Evolutionary conservation across 345 rosid genomes (phyloP), one percentile per base, ranked within the genome.

Genomic region (Melaleuca alternifolia): DNA sequence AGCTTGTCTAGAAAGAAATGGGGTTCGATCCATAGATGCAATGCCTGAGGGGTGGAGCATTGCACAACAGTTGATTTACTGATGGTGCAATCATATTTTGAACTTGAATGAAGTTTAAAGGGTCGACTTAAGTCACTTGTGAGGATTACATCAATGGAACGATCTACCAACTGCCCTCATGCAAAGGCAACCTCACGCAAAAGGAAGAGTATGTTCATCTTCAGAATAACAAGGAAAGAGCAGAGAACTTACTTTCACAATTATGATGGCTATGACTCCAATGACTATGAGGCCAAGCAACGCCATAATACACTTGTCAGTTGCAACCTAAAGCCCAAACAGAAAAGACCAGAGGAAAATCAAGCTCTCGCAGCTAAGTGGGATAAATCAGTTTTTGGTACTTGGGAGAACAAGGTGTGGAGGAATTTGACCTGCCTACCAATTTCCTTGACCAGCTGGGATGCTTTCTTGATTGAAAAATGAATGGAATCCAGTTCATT

Each of bases 401-500:
- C 44, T 33, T 37, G 48, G 37, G 48, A 86, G 48, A 77, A 54
- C 28, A 51, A 6, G 2, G 85, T 77, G 88, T 83, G 89, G 71
- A 86, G 83, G 88, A 79, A 82, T 50, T 57, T 79, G 91, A 97
- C 99, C 98, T 97, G 99, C 92, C 99, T 95, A 93, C 99, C 97
- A 84, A 96, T 94, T 93, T 96, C 99, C 94, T 96, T 97, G 86
- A 96, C 99, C 89, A 97, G 89, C 91, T 96, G 89, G 82, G 99
- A 94, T 86, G 99, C 99, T 88, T 92, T 97, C 92, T 97, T 94
- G 90, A 97, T 91, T 76, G 99, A 97, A 87, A 96, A 97, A 90
- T 97, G 96, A 87, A 97, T 97, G 30, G 99, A 93, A 89, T 97
- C 99, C 8, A 97, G 93, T 89, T 97, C 99, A 90, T 97, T 95